Conservation (phyloP, 768 basidiomycete species). For the Boletellus ananiceps region DNA sequence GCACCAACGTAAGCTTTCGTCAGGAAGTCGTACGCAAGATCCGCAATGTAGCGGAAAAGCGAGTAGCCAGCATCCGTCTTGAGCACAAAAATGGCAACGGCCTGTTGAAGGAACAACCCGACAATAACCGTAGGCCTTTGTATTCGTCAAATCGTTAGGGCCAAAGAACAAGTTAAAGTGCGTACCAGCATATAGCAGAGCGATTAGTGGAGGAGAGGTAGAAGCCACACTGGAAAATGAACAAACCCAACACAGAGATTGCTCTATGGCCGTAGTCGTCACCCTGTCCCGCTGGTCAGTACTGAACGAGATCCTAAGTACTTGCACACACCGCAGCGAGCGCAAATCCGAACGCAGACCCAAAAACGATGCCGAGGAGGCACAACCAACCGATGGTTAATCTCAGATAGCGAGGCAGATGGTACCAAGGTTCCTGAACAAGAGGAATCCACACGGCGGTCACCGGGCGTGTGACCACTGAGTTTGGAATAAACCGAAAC, state of each 20-base stretch:
- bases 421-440: slow-evolving; percentile 66
- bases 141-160: background rate
- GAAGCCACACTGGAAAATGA: slow-evolving; percentile 76
- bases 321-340: slow-evolving; percentile 44
- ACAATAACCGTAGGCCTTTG: slow-evolving; percentile 81
- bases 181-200: slow-evolving; percentile 66
- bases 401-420: slow-evolving; percentile 47
- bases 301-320: slow-evolving; percentile 5
- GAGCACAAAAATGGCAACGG: slow-evolving; percentile 83
- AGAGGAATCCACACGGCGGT: slow-evolving; percentile 63
- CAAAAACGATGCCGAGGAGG: slow-evolving; percentile 73
- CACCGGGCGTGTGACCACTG: slow-evolving; percentile 66
- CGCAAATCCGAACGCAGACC: slow-evolving; percentile 81
- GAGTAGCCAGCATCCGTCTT: slow-evolving; percentile 79
- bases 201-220: slow-evolving; percentile 63
- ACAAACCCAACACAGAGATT: slow-evolving; percentile 75
- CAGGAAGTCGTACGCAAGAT: slow-evolving; percentile 77
- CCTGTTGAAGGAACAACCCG: slow-evolving; percentile 82
- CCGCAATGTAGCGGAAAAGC: slow-evolving; percentile 81
- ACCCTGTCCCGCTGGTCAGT: slow-evolving; percentile 34
- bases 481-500: slow-evolving; percentile 79
- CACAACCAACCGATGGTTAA: slow-evolving; percentile 70
- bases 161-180: background rate
- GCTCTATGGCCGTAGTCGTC: slow-evolving; percentile 75
- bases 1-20: slow-evolving; percentile 64